phyloP scores from a whole-genome alignment of 306 rosid species.

The Medicago truncatula region MtrunA17r5.0-ANR NC_053042.1:21801001-21801500 shows the following conservation, averaged over 20 bases:
- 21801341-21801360: slow-evolving; percentile 41
- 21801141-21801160: not conserved
- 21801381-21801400: no score
- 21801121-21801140: not conserved
- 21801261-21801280: slow-evolving; percentile 38
- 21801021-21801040: no score
- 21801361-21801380: no score
- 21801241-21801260: slow-evolving; percentile 1
- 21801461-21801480: slow-evolving; percentile 20
- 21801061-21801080: no score
- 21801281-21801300: slow-evolving; percentile 23
- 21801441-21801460: slow-evolving; percentile 30
- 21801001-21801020: no score
- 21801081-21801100: no score
- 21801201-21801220: slow-evolving; percentile 31
- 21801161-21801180: no score
- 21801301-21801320: slow-evolving; percentile 20
- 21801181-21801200: slow-evolving; percentile 9
- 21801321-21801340: not conserved
- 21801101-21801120: not conserved
- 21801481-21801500: slow-evolving; percentile 15
- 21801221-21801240: slow-evolving; percentile 27
- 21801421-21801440: slow-evolving; percentile 33
- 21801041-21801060: no score
- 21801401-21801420: slow-evolving; percentile 21